Evolutionary conservation across 2,329 filamentous ascomycete species (phyloP), one percentile per base, ranked within the genome.

Genomic region (Tolypocladium inflatum): DNA sequence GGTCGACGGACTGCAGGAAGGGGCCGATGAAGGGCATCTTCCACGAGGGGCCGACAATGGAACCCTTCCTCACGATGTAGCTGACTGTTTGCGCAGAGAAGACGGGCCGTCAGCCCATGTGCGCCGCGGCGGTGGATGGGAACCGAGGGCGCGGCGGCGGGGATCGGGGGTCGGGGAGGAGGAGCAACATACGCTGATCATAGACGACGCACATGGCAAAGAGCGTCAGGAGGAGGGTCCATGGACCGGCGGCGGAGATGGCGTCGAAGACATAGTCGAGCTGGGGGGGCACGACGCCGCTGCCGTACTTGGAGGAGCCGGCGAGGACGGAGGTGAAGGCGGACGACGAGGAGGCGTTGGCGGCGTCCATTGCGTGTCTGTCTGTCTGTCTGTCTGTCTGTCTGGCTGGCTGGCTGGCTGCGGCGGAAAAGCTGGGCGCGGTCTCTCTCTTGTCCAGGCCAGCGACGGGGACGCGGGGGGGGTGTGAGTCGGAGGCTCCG

Each of bases 1-100:
- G 94, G 73, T 96, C 87, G 67, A 97, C 80, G 35, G 91, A 96
- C 70, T 97, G 80, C 58, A 97, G 81, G 74, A 99, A 97, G 6
- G 94, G 93, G n/a, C 94, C 94, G 72, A 97, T 91, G 69, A 94
- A 93, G 48, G 90, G 90, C 59, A 87, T 78, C 75, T 94, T 94
- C 80, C 82, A 88, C 51, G 81, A 66, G 35, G 90, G 89, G 43
- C 90, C 90, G 55, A 81, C 84, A 67, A 94, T 92, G 33, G 82
- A 81, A 59, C 89, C 88, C 73, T 93, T 93, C 66, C 84, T 83
- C 68, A 80, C 78, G 64, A 90, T 78, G 71, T 93, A 94, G 71
- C 82, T 87, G 65, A 88, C 90, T 94, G 67, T 54, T 45, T 11
- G 23, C 54, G 41, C 54, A 37, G 41, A 35, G 45, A 48, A 48